phyloP scores from a whole-genome alignment of 495 filamentous ascomycete genomes.

The Penicillium crystallinum region DNA sequence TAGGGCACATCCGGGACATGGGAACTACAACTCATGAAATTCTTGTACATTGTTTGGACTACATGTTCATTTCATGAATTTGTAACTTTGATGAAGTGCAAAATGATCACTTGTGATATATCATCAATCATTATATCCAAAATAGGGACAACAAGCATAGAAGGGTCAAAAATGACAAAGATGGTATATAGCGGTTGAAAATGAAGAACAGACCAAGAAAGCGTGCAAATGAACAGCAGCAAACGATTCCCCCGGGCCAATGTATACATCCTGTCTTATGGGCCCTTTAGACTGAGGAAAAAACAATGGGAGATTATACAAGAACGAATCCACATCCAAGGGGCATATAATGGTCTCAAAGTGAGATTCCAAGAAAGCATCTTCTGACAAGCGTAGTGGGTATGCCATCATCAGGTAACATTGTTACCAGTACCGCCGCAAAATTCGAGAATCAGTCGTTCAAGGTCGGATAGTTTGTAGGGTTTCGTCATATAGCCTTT shows the following conservation, averaged over 20 bases:
- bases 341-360: constrained; percentile 13
- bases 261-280: neutral
- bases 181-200: constrained; percentile 22
- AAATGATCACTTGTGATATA: neutral
- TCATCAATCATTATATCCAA: constrained; percentile 28
- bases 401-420: neutral
- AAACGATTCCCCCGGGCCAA: neutral
- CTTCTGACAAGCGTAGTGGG: neutral
- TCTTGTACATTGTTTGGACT: too few relatives aligned
- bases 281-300: neutral
- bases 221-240: constrained; percentile 9
- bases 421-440: constrained; percentile 30
- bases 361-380: constrained; percentile 1
- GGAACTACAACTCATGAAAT: too few relatives aligned
- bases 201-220: constrained; percentile 5
- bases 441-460: constrained; percentile 61
- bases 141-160: constrained; percentile 11
- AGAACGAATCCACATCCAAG: constrained; percentile 2
- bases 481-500: constrained; percentile 77
- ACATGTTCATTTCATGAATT: neutral
- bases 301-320: neutral
- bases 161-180: constrained; percentile 11
- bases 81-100: too few relatives aligned
- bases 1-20: too few relatives aligned
- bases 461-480: constrained; percentile 67